Evolutionary conservation across 1,284 basidiomycete genomes (phyloP), one percentile per base, ranked within the genome.

Genomic region (Anthracocystis panici-leucophaei): DNA sequence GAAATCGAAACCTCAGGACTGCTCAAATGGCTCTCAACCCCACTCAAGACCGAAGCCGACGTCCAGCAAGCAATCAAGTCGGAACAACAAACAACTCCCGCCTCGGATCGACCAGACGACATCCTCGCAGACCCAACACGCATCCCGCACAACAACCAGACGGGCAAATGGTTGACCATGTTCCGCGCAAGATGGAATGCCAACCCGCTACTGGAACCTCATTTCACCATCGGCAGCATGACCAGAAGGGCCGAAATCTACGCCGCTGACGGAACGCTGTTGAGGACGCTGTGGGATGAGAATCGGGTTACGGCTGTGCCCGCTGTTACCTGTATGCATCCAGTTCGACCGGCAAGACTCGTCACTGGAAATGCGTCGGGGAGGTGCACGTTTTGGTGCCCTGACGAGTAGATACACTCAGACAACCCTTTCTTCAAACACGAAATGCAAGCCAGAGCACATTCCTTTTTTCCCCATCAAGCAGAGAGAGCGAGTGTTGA

Each of bases 121-220:
- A 25, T 79, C 2, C 74, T 83, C 2, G 60, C 51, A 9, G 45
- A 60, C 8, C 77, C 78, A 0, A 54, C 35, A 6, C 60, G 52
- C 12, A 65, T 84, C 21, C 74, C 77, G 8, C 83, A 84, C 64
- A 84, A 84, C 72, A 84, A 84, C 48, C 81, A 84, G 31, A 84
- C 83, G 2, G 83, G 83, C 20, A 80, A 79, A 50, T 84, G 83
- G 83, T 72, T 85, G 21, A 85, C 82, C n/a, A 68, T 83, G 33
- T 84, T 85, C 71, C 69, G 83, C 3, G 80, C 78, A 2, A 58
- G 53, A 21, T 84, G 82, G 80, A 69, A 81, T 52, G 57, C 42
- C n/a, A 82, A 83, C 41, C 56, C 82, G 1, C 27, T 57, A 10
- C 46, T 80, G 3, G 71, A 78, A 44, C 79, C 82, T 2, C 82